Conservation (phyloP, 2,329 filamentous ascomycete genomes). For the Sordariomycetes sp. region DNA sequence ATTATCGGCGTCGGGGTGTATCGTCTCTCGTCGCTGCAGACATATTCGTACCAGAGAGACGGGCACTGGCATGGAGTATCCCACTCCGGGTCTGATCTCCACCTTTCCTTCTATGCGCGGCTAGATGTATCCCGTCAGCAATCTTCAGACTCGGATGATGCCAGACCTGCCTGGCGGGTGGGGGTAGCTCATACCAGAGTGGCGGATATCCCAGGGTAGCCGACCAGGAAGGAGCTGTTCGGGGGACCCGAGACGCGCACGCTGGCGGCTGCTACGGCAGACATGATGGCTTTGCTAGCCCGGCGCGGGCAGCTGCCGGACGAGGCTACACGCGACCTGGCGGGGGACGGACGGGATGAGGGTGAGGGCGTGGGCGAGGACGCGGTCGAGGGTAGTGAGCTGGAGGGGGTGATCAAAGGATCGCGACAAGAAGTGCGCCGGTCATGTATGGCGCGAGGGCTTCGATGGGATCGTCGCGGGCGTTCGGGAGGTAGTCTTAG, state of each 20-base stretch:
- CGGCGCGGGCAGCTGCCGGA: constrained; percentile 1
- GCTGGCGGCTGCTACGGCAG: constrained; percentile 26
- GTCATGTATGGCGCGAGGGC: too few relatives aligned
- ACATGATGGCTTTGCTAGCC: constrained; percentile 11
- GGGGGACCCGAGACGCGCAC: constrained; percentile 96
- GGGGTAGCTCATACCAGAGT: constrained; percentile 62
- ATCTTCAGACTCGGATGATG: background rate
- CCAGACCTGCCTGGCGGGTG: constrained; percentile 1
- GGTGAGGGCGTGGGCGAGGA: background rate
- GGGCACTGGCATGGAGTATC: constrained; percentile 80
- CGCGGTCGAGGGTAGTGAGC: too few relatives aligned
- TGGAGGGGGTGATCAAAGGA: too few relatives aligned
- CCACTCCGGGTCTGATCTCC: constrained; percentile 81
- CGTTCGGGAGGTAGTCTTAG: too few relatives aligned
- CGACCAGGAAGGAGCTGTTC: constrained; percentile 93
- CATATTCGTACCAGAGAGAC: constrained; percentile 92
- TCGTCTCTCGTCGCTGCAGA: constrained; percentile 87
- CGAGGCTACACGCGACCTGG: background rate
- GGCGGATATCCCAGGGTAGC: constrained; percentile 95
- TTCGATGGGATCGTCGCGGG: too few relatives aligned
- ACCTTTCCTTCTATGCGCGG: constrained; percentile 97
- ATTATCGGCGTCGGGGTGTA: constrained; percentile 92
- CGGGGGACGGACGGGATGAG: background rate
- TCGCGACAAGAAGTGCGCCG: too few relatives aligned
- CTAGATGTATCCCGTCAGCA: constrained; percentile 32